phyloP scores from a whole-genome alignment of 2,329 filamentous ascomycete genomes.

The Claviceps sp. region DNA sequence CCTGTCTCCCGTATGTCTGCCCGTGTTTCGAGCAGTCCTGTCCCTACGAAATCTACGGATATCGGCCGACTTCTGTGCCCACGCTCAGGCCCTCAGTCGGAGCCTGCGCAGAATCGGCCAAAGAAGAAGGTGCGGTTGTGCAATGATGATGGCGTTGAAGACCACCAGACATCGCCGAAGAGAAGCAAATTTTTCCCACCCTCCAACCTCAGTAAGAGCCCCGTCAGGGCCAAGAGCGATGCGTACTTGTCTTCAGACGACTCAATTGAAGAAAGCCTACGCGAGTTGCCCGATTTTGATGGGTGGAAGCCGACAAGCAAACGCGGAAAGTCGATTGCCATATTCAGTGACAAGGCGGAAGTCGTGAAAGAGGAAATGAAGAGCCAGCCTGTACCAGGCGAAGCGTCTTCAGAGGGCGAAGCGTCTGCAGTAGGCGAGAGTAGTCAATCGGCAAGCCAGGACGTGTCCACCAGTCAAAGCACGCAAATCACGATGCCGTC shows the following conservation, averaged over 20 bases:
- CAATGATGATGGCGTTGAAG: conserved; percentile 24
- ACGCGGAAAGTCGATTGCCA: conserved; percentile 22
- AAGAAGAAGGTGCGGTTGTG: conserved; percentile 45
- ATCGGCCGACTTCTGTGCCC: conserved; percentile 6
- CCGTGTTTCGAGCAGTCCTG: conserved; percentile 11
- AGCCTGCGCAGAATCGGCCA: conserved; percentile 23
- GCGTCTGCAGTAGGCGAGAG: background rate
- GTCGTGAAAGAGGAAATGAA: conserved; percentile 9
- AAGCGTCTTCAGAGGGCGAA: background rate
- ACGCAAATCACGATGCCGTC: background rate
- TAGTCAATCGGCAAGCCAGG: conserved; percentile 2
- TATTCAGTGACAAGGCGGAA: conserved; percentile 31
- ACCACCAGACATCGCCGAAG: conserved; percentile 19
- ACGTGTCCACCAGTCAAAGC: background rate
- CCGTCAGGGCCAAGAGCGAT: conserved; percentile 22
- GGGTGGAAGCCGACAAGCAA: conserved; percentile 29
- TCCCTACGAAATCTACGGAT: conserved; percentile 7
- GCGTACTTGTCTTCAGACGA: conserved; percentile 40
- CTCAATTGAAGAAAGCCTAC: conserved; percentile 41
- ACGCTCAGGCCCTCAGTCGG: conserved; percentile 8
- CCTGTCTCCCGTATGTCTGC: conserved; percentile 32
- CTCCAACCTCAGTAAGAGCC: conserved; percentile 13
- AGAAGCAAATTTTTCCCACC: conserved; percentile 42
- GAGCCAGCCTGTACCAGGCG: conserved; percentile 3
- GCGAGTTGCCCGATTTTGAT: conserved; percentile 37